These are phyloP conservation scores for Jatropha podagrica DNA, from an alignment of 441 rosid species.

Conservation along the genomic window DNA sequence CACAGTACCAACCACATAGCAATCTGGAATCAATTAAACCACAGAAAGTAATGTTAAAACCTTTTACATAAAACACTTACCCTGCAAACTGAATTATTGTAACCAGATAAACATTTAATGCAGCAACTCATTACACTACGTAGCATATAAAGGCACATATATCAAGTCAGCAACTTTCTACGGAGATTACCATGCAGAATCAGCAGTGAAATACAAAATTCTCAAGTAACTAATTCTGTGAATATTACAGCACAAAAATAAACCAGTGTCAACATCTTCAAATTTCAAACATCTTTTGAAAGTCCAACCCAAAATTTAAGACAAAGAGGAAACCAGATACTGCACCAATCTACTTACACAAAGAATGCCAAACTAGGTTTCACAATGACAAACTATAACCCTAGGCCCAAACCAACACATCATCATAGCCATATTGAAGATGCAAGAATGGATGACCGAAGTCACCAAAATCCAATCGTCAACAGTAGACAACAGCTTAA, in stretches of 20 bases:
- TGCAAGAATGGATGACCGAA: not conserved
- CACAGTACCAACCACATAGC: constrained; percentile 77
- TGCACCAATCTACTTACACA: not conserved
- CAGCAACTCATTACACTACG: not conserved
- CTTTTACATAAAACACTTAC: not conserved
- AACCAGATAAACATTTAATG: not conserved
- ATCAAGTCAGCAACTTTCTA: not conserved
- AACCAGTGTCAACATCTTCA: not conserved
- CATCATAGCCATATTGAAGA: not conserved
- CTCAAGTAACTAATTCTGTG: not conserved
- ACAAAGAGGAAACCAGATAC: not conserved
- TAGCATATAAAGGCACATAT: not conserved
- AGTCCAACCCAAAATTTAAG: not conserved
- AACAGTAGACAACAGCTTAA: not conserved
- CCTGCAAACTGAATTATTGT: not conserved
- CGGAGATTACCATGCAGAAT: not conserved
- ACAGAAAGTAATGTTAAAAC: not conserved
- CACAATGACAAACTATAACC: not conserved
- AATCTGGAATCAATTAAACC: constrained; percentile 45
- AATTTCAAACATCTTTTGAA: not conserved
- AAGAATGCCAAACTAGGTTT: not conserved
- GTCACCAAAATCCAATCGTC: not conserved
- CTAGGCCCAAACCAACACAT: not conserved
- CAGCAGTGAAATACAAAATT: not conserved
- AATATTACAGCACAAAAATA: not conserved